These are phyloP conservation scores for Eucalyptus sp. DNA, from an alignment of 345 rosid species.

Conservation along the genomic window DNA sequence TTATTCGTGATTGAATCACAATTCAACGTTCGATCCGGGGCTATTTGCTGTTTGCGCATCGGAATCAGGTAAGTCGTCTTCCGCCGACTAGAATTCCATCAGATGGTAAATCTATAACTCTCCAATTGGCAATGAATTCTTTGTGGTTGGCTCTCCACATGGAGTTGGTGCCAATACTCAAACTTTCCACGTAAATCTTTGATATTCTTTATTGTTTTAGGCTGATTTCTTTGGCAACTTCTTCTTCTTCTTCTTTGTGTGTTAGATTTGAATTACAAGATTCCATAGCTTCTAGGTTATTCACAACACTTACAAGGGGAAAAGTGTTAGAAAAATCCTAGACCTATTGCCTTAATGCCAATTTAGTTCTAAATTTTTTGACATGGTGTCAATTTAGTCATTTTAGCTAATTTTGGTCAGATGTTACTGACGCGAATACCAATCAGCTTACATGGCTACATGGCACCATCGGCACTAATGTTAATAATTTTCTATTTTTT, in stretches of 20 bases:
- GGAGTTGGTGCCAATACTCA: not conserved
- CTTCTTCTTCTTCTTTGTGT: too few relatives aligned
- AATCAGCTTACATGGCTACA: too few relatives aligned
- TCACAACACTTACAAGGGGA: not conserved
- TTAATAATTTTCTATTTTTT: too few relatives aligned
- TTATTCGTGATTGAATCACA: too few relatives aligned
- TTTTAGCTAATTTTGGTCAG: accelerated
- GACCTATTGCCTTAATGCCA: too few relatives aligned
- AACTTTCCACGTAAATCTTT: not conserved
- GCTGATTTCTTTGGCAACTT: not conserved
- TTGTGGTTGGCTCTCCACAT: not conserved
- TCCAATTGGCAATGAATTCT: too few relatives aligned
- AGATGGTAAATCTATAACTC: not conserved
- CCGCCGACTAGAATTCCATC: too few relatives aligned
- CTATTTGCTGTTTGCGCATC: too few relatives aligned
- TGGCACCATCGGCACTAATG: accelerated
- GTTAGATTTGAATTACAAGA: not conserved
- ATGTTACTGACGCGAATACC: accelerated
- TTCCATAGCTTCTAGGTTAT: not conserved
- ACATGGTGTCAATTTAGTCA: accelerated
- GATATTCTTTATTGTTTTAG: not conserved
- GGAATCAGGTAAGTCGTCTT: too few relatives aligned
- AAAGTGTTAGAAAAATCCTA: too few relatives aligned
- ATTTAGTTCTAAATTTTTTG: too few relatives aligned
- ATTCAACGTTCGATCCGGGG: too few relatives aligned